These are phyloP conservation scores for Leptomonas seymouri DNA, from an alignment of 208 protist species.

Conservation along the genomic window DNA sequence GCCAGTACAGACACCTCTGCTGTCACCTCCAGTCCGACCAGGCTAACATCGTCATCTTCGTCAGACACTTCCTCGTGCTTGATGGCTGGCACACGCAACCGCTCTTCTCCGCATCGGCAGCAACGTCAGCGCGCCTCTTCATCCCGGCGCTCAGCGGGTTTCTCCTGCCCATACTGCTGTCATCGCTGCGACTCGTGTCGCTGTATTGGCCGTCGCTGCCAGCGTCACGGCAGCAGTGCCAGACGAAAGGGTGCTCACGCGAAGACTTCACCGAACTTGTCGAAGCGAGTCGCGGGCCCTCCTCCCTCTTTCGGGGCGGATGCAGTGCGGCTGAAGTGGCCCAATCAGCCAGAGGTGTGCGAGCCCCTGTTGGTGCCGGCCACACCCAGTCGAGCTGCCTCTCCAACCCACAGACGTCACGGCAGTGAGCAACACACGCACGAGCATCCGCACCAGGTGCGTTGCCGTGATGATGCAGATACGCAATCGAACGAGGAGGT, in stretches of 20 bases:
- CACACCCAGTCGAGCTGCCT: background rate
- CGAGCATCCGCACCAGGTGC: too few species aligned
- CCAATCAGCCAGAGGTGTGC: slow-evolving; percentile 14
- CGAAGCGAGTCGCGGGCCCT: background rate
- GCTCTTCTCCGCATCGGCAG: background rate
- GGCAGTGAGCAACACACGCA: background rate
- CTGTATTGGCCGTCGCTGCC: slow-evolving; percentile 13
- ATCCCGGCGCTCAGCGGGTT: background rate
- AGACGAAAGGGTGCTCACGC: too few species aligned
- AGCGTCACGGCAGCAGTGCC: background rate
- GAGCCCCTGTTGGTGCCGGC: background rate
- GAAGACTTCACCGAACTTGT: background rate
- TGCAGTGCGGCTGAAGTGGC: slow-evolving; percentile 28
- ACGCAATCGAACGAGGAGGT: slow-evolving; percentile 12
- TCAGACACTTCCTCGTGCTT: background rate
- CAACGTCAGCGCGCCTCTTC: slow-evolving; percentile 3
- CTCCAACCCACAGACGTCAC: background rate
- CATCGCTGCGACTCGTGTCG: slow-evolving; percentile 18
- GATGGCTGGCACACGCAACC: background rate
- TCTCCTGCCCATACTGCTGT: slow-evolving; percentile 19
- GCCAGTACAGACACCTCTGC: slow-evolving; percentile 32
- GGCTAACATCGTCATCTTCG: slow-evolving; percentile 11
- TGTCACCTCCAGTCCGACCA: slow-evolving; percentile 25
- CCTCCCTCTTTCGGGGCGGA: background rate
- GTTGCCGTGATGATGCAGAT: too few species aligned